phyloP scores from a whole-genome alignment of 441 rosid genomes.

The Hypseocharis bilobata region DNA sequence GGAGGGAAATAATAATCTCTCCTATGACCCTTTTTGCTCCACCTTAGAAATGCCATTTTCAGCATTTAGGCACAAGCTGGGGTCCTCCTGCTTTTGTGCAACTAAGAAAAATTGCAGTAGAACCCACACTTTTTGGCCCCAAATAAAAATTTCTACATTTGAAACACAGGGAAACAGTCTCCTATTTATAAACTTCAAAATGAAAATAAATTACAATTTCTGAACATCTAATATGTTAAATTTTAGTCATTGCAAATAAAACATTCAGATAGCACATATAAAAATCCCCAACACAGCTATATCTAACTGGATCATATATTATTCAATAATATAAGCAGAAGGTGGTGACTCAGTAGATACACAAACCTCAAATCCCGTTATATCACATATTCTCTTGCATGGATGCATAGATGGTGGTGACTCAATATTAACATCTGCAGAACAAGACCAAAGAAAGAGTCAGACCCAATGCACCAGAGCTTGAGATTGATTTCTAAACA shows the following conservation, averaged over 20 bases:
- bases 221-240: neutral
- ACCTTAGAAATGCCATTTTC: too few species aligned
- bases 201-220: neutral
- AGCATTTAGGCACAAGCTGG: too few species aligned
- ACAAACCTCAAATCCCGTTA: conserved; percentile 70
- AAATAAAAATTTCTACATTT: neutral
- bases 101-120: too few species aligned
- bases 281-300: neutral
- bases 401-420: conserved; percentile 80
- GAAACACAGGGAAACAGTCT: neutral
- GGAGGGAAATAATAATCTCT: too few species aligned
- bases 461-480: neutral
- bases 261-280: neutral
- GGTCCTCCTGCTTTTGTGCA: too few species aligned
- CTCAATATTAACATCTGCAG: conserved; percentile 64
- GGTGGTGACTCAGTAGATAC: neutral
- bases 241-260: neutral
- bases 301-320: neutral
- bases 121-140: neutral
- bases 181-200: neutral
- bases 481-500: neutral
- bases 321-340: neutral
- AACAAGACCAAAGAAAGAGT: conserved; percentile 5
- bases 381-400: conserved; percentile 67
- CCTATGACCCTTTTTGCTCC: too few species aligned